These are phyloP conservation scores for Apiospora malaysiana DNA, from an alignment of 2,329 filamentous ascomycete species.

Conservation along the genomic window DNA sequence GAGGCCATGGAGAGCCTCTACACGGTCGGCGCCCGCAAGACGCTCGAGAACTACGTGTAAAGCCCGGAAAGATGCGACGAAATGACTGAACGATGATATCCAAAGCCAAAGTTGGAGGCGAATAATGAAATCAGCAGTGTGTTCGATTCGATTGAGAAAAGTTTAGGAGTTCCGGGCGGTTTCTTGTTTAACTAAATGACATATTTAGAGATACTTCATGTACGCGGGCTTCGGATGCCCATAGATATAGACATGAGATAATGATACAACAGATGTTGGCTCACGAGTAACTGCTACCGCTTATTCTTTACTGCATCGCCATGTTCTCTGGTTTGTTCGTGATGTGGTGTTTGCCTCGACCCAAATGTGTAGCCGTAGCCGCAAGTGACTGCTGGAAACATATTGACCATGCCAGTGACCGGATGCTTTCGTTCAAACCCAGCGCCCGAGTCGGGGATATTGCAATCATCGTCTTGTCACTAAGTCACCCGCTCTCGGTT, in stretches of 20 bases:
- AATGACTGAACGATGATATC: not conserved
- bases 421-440: too few species aligned
- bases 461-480: too few species aligned
- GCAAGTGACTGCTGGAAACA: too few species aligned
- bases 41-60: conserved; percentile 52
- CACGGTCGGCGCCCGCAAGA: conserved; percentile 54
- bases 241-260: conserved; percentile 14
- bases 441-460: too few species aligned
- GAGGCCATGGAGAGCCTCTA: conserved; percentile 53
- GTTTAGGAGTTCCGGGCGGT: conserved; percentile 1
- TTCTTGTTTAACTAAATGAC: not conserved
- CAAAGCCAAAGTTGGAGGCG: too few species aligned
- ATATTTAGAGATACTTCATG: conserved; percentile 12
- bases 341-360: too few species aligned
- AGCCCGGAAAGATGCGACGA: not conserved
- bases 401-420: too few species aligned
- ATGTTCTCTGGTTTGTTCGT: not conserved
- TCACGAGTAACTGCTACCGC: not conserved
- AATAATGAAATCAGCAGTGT: not conserved
- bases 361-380: too few species aligned
- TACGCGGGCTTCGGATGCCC: not conserved
- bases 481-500: too few species aligned
- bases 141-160: not conserved
- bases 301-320: not conserved
- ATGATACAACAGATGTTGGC: conserved; percentile 1